Evolutionary conservation across 805 yeast species (phyloP).

Genomic region (Brettanomyces bruxellensis): DNA sequence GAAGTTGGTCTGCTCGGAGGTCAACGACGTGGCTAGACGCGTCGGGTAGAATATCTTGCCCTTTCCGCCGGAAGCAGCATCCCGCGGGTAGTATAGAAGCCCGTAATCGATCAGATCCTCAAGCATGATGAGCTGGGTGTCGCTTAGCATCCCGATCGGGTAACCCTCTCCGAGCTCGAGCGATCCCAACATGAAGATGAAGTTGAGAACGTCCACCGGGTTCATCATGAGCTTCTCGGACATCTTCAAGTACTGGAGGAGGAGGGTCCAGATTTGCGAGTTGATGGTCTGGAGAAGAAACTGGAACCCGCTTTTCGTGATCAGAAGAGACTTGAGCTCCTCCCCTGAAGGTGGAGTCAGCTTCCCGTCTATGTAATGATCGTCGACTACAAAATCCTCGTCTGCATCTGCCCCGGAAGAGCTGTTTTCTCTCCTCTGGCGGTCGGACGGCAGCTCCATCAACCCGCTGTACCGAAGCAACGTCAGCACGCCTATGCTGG

Average conservation of each 20-base stretch:
- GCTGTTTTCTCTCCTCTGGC: conserved; percentile 18
- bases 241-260: conserved; percentile 79
- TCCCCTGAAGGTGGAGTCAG: conserved; percentile 11
- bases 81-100: conserved; percentile 51
- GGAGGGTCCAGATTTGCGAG: conserved; percentile 89
- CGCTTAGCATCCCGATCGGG: conserved; percentile 57
- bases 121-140: conserved; percentile 78
- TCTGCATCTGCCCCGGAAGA: conserved; percentile 9
- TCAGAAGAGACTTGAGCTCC: conserved; percentile 36
- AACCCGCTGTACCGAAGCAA: conserved; percentile 73
- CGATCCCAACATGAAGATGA: conserved; percentile 88
- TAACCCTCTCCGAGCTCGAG: conserved; percentile 86
- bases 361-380: conserved; percentile 1
- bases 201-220: conserved; percentile 90
- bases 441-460: conserved; percentile 57
- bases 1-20: conserved; percentile 70
- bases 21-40: conserved; percentile 77
- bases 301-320: conserved; percentile 91
- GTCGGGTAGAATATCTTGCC: conserved; percentile 75
- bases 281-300: conserved; percentile 86
- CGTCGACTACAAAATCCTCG: conserved; percentile 9
- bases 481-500: conserved; percentile 75
- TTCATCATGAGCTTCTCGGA: conserved; percentile 84
- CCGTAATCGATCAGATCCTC: conserved; percentile 91
- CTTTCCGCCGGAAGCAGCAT: conserved; percentile 21